Percentiles rank a stretch among this genome's conserved stretches.
Conservation (phyloP, 306 rosid species). For the Gillenia trifoliata region DNA sequence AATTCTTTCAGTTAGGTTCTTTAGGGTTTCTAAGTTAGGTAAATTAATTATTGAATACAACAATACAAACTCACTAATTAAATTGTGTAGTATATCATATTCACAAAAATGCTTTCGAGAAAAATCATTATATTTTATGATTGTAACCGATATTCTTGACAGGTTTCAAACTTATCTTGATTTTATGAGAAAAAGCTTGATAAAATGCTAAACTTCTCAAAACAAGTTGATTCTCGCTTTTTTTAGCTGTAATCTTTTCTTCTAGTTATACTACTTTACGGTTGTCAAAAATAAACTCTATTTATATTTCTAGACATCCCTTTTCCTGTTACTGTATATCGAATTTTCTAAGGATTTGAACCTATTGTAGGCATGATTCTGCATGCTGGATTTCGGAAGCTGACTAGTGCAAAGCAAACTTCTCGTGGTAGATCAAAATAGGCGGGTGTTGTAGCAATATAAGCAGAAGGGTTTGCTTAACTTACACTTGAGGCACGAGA, state of each 20-base stretch:
- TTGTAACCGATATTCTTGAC: background rate
- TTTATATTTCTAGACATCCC: background rate
- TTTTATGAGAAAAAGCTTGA: too few species aligned
- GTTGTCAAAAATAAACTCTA: background rate
- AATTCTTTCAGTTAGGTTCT: background rate
- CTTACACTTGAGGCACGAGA: background rate
- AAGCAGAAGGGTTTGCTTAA: background rate
- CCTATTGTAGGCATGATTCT: constrained; percentile 48
- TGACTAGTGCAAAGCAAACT: constrained; percentile 60
- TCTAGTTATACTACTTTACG: background rate
- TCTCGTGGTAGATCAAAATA: constrained; percentile 35
- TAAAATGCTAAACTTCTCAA: background rate
- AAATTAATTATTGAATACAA: background rate
- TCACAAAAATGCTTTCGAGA: background rate
- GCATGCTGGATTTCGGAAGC: constrained; percentile 83
- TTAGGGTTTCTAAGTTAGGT: background rate
- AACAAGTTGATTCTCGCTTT: background rate
- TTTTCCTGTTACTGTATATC: constrained; percentile 3
- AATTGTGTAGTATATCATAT: background rate
- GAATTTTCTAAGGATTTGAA: constrained; percentile 12
- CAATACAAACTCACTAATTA: background rate
- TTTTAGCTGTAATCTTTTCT: background rate
- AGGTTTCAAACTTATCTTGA: background rate
- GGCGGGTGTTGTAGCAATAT: background rate
- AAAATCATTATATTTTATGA: background rate